Conservation (phyloP, 495 filamentous ascomycete genomes). For the Talaromyces wortmannii region DNA sequence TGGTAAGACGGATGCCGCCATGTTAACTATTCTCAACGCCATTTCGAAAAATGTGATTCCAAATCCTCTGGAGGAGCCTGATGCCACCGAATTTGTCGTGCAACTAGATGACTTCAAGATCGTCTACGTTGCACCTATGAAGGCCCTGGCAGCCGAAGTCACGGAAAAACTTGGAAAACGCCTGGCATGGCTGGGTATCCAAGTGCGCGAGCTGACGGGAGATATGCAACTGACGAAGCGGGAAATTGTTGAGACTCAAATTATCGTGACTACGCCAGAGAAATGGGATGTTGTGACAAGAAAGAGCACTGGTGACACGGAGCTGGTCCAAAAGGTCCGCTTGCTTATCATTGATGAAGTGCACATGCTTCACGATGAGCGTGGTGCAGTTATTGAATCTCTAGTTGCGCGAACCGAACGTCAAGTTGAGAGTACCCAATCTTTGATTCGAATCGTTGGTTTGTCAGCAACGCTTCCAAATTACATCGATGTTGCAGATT, state of each 20-base stretch:
- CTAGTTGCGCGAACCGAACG: constrained; percentile 90
- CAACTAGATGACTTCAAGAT: constrained; percentile 90
- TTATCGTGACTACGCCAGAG: constrained; percentile 97
- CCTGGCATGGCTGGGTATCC: constrained; percentile 84
- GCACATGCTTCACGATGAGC: constrained; percentile 98
- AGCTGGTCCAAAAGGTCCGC: constrained; percentile 94
- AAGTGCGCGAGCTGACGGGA: constrained; percentile 88
- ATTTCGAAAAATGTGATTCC: constrained; percentile 79
- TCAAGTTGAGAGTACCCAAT: constrained; percentile 97
- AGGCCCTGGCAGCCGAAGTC: constrained; percentile 93
- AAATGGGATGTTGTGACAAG: constrained; percentile 99
- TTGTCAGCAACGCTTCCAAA: constrained; percentile 95
- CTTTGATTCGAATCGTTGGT: constrained; percentile 90
- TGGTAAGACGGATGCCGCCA: constrained; percentile 97
- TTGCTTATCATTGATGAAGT: constrained; percentile 98
- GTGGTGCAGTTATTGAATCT: constrained; percentile 92
- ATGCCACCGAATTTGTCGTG: constrained; percentile 69
- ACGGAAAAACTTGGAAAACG: constrained; percentile 94
- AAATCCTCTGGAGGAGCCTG: constrained; percentile 66
- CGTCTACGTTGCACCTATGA: constrained; percentile 89
- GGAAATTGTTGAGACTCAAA: constrained; percentile 94
- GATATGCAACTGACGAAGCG: constrained; percentile 98
- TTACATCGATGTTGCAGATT: constrained; percentile 93
- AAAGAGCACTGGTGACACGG: constrained; percentile 95
- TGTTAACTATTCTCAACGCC: constrained; percentile 87